Base-by-base conservation (phyloP, 2,329 filamentous ascomycete species). In the Epichloe bromicola region DNA sequence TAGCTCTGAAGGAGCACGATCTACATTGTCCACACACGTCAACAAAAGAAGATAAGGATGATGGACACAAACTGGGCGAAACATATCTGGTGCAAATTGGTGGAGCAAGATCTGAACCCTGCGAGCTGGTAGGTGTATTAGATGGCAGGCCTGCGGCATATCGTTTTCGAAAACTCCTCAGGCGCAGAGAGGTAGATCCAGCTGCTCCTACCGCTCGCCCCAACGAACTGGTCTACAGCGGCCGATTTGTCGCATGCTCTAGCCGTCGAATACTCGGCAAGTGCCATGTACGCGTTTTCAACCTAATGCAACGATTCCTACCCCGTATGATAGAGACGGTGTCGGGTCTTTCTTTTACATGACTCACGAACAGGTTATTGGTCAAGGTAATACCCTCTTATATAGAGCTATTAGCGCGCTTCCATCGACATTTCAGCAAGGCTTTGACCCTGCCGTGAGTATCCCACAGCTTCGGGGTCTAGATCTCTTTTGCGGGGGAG, bases 401-500 rank as follows among this genome's bases (percentile, higher is more conserved):
- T 65, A 58, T n/a, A 55, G 69, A 0, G 69, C 73, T 0, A 60
- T 79, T 0, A 46, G 59, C 1, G 36, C 61, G 1, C 60, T 63
- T 20, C 71, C 68, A 0, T 37, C 50, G 5, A 60, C 58, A 4
- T 55, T 84, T 2, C 70, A 67, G 0, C 75, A 85, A 63, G 81
- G 80, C 0, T 78, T 78, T 41, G 67, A 82, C 55, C 75, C 78
- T 0, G 46, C 51, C 0, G 56, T 54, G 1, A 34, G 53, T 5
- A 52, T 61, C 51, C 53, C 60, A 17, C 72, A 71, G 52, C 69
- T 86, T 8, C 70, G 68, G 5, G 84, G 82, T 0, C 66, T 91
- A 3, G 85, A 88, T 55, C 68, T 93, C 0, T 94, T 88, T 59
- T 88, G 83, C 56, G 88, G 88, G 1, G 83, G 84, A 17, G 87